Percentiles rank a stretch among this genome's conserved stretches.
These are phyloP conservation scores for Plasmodium vivax DNA, from an alignment of 169 alveolate species.

Conservation along the genomic window DNA sequence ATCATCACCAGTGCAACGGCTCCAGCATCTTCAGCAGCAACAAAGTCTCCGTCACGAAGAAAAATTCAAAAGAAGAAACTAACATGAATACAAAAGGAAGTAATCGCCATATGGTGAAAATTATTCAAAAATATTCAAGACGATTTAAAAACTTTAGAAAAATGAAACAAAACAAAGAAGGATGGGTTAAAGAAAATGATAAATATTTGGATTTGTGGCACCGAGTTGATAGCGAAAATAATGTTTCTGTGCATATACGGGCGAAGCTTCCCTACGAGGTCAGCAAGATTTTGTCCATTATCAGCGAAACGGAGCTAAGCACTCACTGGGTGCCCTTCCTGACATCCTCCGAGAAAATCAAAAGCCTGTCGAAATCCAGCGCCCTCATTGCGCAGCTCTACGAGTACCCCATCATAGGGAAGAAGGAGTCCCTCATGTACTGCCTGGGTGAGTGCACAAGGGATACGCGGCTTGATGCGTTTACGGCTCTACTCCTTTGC, in stretches of 20 bases:
- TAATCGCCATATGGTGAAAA: slow-evolving; percentile 77
- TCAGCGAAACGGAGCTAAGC: slow-evolving; percentile 80
- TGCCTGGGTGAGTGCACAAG: slow-evolving; percentile 73
- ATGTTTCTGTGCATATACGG: slow-evolving; percentile 77
- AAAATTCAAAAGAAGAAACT: not conserved
- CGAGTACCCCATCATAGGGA: slow-evolving; percentile 82
- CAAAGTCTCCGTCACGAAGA: not conserved
- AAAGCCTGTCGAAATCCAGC: slow-evolving; percentile 72
- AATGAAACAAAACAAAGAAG: slow-evolving; percentile 77
- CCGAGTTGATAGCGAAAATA: slow-evolving; percentile 78
- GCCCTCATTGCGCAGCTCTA: slow-evolving; percentile 77
- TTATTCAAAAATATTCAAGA: slow-evolving; percentile 75
- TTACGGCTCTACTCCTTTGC: not conserved
- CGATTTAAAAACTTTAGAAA: slow-evolving; percentile 72
- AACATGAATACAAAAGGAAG: slow-evolving; percentile 19
- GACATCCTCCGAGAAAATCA: slow-evolving; percentile 73
- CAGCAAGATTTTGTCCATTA: slow-evolving; percentile 72
- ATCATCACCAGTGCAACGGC: slow-evolving; percentile 25
- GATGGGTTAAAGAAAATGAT: slow-evolving; percentile 72
- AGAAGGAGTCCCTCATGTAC: slow-evolving; percentile 77
- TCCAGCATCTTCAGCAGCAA: slow-evolving; percentile 5
- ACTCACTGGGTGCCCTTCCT: slow-evolving; percentile 82
- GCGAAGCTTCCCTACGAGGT: slow-evolving; percentile 79
- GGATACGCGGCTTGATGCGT: not conserved
- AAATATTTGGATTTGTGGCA: slow-evolving; percentile 78